Conservation (phyloP, 495 filamentous ascomycete species). For the Cercophora sp. region DNA sequence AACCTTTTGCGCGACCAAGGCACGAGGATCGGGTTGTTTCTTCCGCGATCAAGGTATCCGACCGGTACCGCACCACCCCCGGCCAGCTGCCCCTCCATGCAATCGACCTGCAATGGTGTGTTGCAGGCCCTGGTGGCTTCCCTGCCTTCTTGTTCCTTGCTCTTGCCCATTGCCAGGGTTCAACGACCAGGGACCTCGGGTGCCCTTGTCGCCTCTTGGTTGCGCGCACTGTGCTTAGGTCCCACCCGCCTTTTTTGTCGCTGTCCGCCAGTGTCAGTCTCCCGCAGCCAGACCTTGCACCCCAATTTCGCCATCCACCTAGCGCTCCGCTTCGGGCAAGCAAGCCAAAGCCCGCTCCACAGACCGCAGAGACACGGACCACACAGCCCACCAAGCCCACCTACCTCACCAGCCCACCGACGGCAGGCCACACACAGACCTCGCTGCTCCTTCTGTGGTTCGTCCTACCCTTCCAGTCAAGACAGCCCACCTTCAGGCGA, state of each 20-base stretch:
- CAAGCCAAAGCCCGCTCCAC: conserved; percentile 6
- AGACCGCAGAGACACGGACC: conserved; percentile 6
- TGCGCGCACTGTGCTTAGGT: conserved; percentile 17
- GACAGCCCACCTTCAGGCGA: conserved; percentile 1
- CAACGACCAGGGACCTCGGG: conserved; percentile 17
- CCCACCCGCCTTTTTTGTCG: background rate
- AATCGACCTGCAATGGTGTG: conserved; percentile 10
- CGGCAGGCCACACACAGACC: conserved; percentile 4
- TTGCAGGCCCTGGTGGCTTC: conserved; percentile 18
- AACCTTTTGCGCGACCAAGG: conserved; percentile 2
- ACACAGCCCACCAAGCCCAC: background rate
- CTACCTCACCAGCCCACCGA: background rate
- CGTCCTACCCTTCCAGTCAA: conserved; percentile 1
- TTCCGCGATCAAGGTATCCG: conserved; percentile 25
- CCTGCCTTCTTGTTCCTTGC: conserved; percentile 15
- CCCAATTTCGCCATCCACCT: conserved; percentile 22
- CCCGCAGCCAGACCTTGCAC: conserved; percentile 11
- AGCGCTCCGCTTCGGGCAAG: conserved; percentile 15
- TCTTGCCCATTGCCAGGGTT: conserved; percentile 5
- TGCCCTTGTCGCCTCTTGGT: background rate
- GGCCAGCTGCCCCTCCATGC: conserved; percentile 3
- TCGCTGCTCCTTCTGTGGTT: conserved; percentile 1
- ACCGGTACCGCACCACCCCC: conserved; percentile 22
- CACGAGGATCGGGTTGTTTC: conserved; percentile 16
- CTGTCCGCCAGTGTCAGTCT: conserved; percentile 2